These are phyloP conservation scores for Komagataella populi DNA, from an alignment of 805 yeast species.

Conservation along the genomic window DNA sequence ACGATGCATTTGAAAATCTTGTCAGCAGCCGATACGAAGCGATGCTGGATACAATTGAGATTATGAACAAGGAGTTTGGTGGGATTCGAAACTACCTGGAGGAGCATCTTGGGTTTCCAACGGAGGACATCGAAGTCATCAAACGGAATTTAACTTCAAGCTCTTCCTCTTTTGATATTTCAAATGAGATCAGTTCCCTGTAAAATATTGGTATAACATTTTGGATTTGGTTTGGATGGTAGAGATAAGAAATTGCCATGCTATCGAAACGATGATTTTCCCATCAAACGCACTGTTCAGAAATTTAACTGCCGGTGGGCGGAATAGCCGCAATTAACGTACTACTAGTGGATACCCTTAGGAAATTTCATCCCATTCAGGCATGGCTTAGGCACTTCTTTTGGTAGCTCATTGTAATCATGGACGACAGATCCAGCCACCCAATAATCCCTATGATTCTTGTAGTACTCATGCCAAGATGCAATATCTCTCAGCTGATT, in stretches of 20 bases:
- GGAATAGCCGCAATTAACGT: background rate
- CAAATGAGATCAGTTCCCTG: conserved; percentile 31
- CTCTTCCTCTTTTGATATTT: background rate
- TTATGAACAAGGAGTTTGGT: conserved; percentile 37
- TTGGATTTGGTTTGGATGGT: conserved; percentile 1
- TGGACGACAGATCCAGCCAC: conserved; percentile 42
- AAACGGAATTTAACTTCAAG: conserved; percentile 13
- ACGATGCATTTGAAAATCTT: conserved; percentile 45
- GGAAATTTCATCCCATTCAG: conserved; percentile 7
- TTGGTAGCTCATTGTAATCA: conserved; percentile 18
- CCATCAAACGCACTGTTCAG: background rate
- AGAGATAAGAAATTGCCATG: background rate
- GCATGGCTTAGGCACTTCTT: conserved; percentile 41
- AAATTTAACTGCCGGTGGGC: background rate
- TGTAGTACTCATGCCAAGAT: conserved; percentile 42
- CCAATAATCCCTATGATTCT: conserved; percentile 39
- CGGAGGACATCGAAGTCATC: conserved; percentile 26
- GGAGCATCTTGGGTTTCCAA: conserved; percentile 23
- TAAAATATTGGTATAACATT: conserved; percentile 18
- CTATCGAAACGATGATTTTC: background rate
- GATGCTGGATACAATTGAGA: conserved; percentile 50
- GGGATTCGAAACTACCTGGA: conserved; percentile 36
- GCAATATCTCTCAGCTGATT: conserved; percentile 17
- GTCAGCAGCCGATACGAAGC: conserved; percentile 55
- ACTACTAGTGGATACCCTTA: background rate